phyloP scores from a whole-genome alignment of 768 basidiomycete genomes.

The Hysterangium stoloniferum region DNA sequence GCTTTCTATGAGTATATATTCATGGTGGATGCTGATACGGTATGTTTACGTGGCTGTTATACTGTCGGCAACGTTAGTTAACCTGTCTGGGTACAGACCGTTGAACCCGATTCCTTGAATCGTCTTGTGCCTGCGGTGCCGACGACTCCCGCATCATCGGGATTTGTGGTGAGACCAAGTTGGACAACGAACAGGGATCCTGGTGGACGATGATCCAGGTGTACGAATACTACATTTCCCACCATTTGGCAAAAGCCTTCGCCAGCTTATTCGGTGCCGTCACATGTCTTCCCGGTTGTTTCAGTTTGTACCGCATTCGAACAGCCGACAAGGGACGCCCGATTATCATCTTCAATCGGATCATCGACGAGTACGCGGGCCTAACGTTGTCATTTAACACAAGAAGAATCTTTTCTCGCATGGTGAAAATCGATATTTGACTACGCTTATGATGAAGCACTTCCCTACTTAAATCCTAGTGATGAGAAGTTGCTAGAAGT shows the following conservation, averaged over 20 bases:
- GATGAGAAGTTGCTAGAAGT: slow-evolving; percentile 83
- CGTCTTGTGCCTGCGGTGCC: slow-evolving; percentile 75
- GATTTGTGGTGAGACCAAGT: slow-evolving; percentile 90
- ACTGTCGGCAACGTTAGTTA: slow-evolving; percentile 2
- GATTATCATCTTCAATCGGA: slow-evolving; percentile 91
- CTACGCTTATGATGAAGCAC: slow-evolving; percentile 88
- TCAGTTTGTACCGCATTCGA: slow-evolving; percentile 88
- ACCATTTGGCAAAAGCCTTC: slow-evolving; percentile 91
- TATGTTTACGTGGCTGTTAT: slow-evolving; percentile 27
- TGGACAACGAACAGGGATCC: slow-evolving; percentile 85
- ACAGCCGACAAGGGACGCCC: slow-evolving; percentile 94
- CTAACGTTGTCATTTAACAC: slow-evolving; percentile 89
- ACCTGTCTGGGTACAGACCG: slow-evolving; percentile 49
- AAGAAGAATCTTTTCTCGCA: slow-evolving; percentile 94
- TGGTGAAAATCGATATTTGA: slow-evolving; percentile 93
- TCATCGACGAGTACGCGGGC: slow-evolving; percentile 92
- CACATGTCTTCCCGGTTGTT: slow-evolving; percentile 94
- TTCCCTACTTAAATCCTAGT: slow-evolving; percentile 88
- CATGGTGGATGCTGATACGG: slow-evolving; percentile 93
- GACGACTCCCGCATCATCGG: slow-evolving; percentile 89
- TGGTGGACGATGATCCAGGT: slow-evolving; percentile 99
- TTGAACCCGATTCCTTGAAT: slow-evolving; percentile 86
- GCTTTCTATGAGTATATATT: slow-evolving; percentile 98
- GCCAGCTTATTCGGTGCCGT: slow-evolving; percentile 91
- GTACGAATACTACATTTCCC: slow-evolving; percentile 93